Evolutionary conservation across 331 rosid species (phyloP), one percentile per base, ranked within the genome.

Genomic region (Malus hybrid): DNA sequence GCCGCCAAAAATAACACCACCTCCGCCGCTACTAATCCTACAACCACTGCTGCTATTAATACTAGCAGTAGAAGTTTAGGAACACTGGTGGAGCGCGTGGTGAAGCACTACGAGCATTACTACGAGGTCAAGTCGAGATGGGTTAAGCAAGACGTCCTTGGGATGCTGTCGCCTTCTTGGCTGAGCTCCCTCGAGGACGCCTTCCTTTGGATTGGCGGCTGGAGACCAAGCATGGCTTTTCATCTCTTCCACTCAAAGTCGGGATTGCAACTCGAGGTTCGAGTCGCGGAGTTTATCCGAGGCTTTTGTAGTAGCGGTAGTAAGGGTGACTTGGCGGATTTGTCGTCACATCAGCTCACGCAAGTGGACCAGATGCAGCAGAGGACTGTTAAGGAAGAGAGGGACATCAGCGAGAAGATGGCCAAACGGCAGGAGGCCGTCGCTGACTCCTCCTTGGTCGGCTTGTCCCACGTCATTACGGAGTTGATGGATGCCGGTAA

Each of bases 171-270:
- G 1, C 88, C 89, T 2, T 5, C 84, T 14, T 89, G 97, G 93
- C 69, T 24, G 19, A 86, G 86, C 67, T 57, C 93, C 5, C 70
- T 91, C 6, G 97, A 91, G 72, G 85, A 80, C 0, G 90, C 91
- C 27, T 88, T 87, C 79, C 86, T 86, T 7, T 87, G 97, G 93
- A 79, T 91, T 59, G 97, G 93, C 2, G 97, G 91, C 20, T 89
- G 95, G 91, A 80, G 93, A 29, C 97, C 95, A 7, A 87, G 80
- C 52, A 80, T 79, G 89, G 90, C 91, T 85, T 89, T 46, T 44
- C 50, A 44, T 44, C 50, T 44, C 50, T 80, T 91, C 7, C 86
- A 87, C 73, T 83, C 91, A 2, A 91, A 89, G 61, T 83, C 87
- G 0, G 87, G 95, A 12, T 16, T 86, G 71, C 95, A 89, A 52